These are phyloP conservation scores for Sindora glabra DNA, from an alignment of 306 rosid genomes.

Conservation along the genomic window DNA sequence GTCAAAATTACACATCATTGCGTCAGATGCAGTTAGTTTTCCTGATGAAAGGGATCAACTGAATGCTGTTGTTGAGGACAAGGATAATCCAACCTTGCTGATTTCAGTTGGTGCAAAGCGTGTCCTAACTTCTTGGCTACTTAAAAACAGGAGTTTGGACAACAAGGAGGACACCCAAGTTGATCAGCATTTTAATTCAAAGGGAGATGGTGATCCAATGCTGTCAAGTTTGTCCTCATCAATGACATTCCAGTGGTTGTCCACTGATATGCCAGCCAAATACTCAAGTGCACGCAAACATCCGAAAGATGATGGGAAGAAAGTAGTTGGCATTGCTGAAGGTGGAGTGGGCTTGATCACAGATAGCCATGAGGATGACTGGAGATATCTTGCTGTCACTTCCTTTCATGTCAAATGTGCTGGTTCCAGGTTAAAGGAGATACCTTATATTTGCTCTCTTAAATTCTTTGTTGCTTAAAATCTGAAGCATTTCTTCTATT, in stretches of 20 bases:
- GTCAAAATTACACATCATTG: constrained; percentile 53
- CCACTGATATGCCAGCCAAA: constrained; percentile 89
- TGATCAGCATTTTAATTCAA: constrained; percentile 26
- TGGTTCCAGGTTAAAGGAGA: constrained; percentile 59
- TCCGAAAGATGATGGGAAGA: constrained; percentile 20
- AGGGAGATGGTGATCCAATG: constrained; percentile 21
- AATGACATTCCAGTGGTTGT: constrained; percentile 94
- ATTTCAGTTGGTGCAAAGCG: constrained; percentile 98
- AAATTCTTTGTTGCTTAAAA: constrained; percentile 3
- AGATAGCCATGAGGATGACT: constrained; percentile 78
- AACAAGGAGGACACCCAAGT: constrained; percentile 22
- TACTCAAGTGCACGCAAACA: constrained; percentile 30
- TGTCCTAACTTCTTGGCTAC: constrained; percentile 87
- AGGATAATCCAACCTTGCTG: constrained; percentile 50
- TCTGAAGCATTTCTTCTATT: neutral
- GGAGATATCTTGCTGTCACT: constrained; percentile 96
- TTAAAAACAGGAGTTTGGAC: constrained; percentile 38
- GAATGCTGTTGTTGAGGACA: constrained; percentile 22
- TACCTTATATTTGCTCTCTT: constrained; percentile 11
- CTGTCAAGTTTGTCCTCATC: constrained; percentile 37
- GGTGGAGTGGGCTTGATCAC: constrained; percentile 19
- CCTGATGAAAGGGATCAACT: constrained; percentile 17
- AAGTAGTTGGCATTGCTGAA: constrained; percentile 22
- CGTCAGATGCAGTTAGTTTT: constrained; percentile 20
- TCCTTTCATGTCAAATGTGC: constrained; percentile 76